Evolutionary conservation across 805 yeast species (phyloP).

Genomic region (Candida germanica): DNA sequence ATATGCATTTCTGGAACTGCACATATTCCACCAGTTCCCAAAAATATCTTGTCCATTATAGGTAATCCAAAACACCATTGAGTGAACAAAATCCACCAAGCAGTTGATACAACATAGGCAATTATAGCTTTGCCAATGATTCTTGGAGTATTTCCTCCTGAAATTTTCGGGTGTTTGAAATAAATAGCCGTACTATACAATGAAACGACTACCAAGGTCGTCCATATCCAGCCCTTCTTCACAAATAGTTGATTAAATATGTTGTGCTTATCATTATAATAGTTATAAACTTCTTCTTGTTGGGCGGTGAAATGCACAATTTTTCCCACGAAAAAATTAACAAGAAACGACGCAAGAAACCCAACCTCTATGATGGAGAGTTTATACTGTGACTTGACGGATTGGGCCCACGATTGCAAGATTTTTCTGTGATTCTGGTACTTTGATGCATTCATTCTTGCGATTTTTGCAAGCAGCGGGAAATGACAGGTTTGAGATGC

Average conservation of each 20-base stretch:
- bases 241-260: constrained; percentile 72
- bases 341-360: constrained; percentile 30
- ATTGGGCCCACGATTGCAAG: neutral
- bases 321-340: constrained; percentile 51
- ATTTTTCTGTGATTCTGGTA: constrained; percentile 10
- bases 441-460: constrained; percentile 12
- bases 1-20: constrained; percentile 18
- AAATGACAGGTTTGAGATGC: no score
- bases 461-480: no score
- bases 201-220: constrained; percentile 33
- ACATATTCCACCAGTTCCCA: constrained; percentile 82
- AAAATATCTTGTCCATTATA: constrained; percentile 81
- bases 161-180: constrained; percentile 9
- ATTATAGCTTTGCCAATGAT: constrained; percentile 20
- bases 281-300: constrained; percentile 44
- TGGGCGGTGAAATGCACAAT: constrained; percentile 45
- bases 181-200: constrained; percentile 22
- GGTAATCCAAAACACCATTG: constrained; percentile 88
- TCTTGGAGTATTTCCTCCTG: constrained; percentile 1
- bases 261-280: constrained; percentile 62
- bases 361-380: constrained; percentile 23
- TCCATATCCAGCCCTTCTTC: constrained; percentile 94
- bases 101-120: constrained; percentile 55
- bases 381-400: constrained; percentile 5
- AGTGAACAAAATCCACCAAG: constrained; percentile 83